Evolutionary conservation across 768 basidiomycete species (phyloP).

Genomic region (Leccinum variicolor): DNA sequence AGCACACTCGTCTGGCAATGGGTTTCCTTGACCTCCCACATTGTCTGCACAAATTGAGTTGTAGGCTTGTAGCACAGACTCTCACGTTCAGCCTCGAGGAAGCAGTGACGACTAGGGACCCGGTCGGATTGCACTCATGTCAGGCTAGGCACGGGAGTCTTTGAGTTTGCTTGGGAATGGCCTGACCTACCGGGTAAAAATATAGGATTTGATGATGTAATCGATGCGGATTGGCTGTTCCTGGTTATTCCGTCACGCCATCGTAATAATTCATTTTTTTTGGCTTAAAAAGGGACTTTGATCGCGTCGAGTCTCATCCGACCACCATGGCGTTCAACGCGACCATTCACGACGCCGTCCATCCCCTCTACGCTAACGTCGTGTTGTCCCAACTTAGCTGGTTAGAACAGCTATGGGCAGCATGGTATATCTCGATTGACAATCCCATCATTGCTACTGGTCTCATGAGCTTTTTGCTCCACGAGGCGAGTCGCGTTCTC

Average conservation of each 20-base stretch:
- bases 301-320: not conserved
- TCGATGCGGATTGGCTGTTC: not conserved
- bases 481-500: constrained; percentile 65
- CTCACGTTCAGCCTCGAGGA: no score
- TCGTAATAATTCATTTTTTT: not conserved
- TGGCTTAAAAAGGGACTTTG: not conserved
- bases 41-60: no score
- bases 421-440: constrained; percentile 83
- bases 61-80: no score
- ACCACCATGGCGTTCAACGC: constrained; percentile 43
- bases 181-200: no score
- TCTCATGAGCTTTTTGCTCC: constrained; percentile 86
- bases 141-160: no score
- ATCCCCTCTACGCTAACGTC: constrained; percentile 51
- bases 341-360: constrained; percentile 30
- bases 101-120: no score
- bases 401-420: constrained; percentile 78
- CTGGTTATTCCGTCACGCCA: not conserved
- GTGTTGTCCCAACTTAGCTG: constrained; percentile 61
- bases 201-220: not conserved
- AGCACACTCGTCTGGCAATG: no score
- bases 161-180: no score
- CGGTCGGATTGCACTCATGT: no score
- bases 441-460: constrained; percentile 94
- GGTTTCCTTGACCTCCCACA: no score